A percentile compares a stretch with the other conserved stretches of the same genome.
These are phyloP conservation scores for Dendrobium nobile DNA, from an alignment of 106 monocot species.

Conservation along the genomic window DNA sequence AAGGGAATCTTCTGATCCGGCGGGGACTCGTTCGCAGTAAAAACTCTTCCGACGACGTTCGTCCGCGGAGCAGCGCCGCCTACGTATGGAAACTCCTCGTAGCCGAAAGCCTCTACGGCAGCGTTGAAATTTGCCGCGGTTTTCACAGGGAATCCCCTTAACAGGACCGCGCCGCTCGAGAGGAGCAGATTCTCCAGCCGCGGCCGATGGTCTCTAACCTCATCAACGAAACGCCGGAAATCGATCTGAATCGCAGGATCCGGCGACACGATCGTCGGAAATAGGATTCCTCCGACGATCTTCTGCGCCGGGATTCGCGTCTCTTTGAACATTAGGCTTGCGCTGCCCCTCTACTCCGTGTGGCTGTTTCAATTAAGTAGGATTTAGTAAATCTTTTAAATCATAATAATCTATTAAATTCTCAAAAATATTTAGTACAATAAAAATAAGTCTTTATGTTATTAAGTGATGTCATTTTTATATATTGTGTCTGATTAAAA, in stretches of 20 bases:
- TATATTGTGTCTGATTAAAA: no score
- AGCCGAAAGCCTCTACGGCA: slow-evolving; percentile 73
- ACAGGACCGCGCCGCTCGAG: slow-evolving; percentile 54
- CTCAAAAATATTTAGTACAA: no score
- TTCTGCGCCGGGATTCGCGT: slow-evolving; percentile 45
- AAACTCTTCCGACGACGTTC: slow-evolving; percentile 78
- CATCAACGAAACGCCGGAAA: slow-evolving; percentile 25
- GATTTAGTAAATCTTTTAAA: no score
- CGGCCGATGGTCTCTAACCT: slow-evolving; percentile 28
- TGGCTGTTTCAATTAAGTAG: no score
- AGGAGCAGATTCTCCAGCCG: slow-evolving; percentile 48
- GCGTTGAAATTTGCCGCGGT: slow-evolving; percentile 63
- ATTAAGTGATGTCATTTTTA: no score
- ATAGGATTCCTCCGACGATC: slow-evolving; percentile 31
- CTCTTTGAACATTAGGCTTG: slow-evolving; percentile 25
- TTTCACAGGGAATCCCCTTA: slow-evolving; percentile 61
- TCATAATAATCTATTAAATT: no score
- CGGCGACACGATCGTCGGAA: slow-evolving; percentile 51
- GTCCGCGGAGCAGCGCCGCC: slow-evolving; percentile 87
- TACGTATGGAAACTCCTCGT: slow-evolving; percentile 72
- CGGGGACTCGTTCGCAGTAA: slow-evolving; percentile 91
- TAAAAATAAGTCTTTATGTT: no score
- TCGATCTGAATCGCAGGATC: slow-evolving; percentile 17
- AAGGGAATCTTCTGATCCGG: slow-evolving; percentile 89
- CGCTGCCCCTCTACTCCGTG: no score